Evolutionary conservation across 2,329 filamentous ascomycete genomes (phyloP).

Genomic region (Microsporum canis): DNA sequence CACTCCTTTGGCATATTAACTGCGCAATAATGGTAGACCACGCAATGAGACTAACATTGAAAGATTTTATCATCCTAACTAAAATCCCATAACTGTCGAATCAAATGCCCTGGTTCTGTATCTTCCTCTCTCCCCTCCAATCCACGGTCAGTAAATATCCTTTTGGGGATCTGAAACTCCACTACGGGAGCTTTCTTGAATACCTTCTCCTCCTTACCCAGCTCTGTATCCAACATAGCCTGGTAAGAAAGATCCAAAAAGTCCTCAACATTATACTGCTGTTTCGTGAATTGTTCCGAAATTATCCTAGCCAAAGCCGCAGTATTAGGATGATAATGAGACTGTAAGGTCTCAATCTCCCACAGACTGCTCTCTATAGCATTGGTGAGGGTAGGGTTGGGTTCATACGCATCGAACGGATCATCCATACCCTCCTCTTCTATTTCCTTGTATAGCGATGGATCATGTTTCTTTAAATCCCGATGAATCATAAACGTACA

Average conservation of each 20-base stretch:
- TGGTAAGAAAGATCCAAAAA: conserved; percentile 89
- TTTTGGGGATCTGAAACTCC: conserved; percentile 88
- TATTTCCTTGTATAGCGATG: conserved; percentile 33
- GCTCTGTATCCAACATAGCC: conserved; percentile 66
- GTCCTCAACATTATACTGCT: conserved; percentile 88
- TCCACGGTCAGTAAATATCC: conserved; percentile 49
- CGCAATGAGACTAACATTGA: neutral
- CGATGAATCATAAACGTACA: conserved; percentile 97
- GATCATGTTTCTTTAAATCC: conserved; percentile 26
- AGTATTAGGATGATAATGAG: conserved; percentile 94
- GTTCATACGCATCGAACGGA: conserved; percentile 63
- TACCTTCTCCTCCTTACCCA: conserved; percentile 53
- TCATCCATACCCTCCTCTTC: conserved; percentile 57
- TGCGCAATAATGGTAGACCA: neutral
- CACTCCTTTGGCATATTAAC: neutral
- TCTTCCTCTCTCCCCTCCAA: conserved; percentile 32
- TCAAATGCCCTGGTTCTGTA: conserved; percentile 26
- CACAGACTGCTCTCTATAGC: conserved; percentile 90
- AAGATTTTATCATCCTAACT: conserved; percentile 38
- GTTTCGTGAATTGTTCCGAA: conserved; percentile 93
- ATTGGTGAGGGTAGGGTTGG: conserved; percentile 70
- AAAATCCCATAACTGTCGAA: conserved; percentile 31
- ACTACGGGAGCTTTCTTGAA: conserved; percentile 79
- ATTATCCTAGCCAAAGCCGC: conserved; percentile 89
- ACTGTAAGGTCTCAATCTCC: conserved; percentile 85